phyloP scores from a whole-genome alignment of 2,329 filamentous ascomycete species.

The Diaporthe batatas region DNA sequence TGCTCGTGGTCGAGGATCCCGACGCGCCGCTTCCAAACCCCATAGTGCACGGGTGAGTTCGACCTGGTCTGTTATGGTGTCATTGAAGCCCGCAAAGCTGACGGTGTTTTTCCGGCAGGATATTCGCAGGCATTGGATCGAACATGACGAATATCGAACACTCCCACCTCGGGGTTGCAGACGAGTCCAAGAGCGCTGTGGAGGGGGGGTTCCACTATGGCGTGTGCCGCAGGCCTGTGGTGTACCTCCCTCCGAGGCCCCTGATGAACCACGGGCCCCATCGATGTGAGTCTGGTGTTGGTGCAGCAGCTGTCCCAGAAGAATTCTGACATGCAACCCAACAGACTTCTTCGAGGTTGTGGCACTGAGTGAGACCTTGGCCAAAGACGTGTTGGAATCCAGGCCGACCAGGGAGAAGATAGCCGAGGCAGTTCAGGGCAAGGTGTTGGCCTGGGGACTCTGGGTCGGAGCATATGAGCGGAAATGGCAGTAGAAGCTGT shows the following conservation, averaged over 20 bases:
- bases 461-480: constrained; percentile 63
- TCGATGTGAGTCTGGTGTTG: constrained; percentile 54
- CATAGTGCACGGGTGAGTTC: constrained; percentile 59
- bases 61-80: neutral
- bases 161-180: constrained; percentile 54
- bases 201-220: constrained; percentile 63
- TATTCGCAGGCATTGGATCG: constrained; percentile 57
- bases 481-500: constrained; percentile 47
- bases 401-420: constrained; percentile 59
- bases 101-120: constrained; percentile 38
- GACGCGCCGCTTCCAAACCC: constrained; percentile 60
- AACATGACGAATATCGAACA: constrained; percentile 51
- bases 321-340: neutral
- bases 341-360: constrained; percentile 64
- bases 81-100: neutral
- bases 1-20: constrained; percentile 62
- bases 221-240: constrained; percentile 53
- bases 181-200: constrained; percentile 49
- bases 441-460: constrained; percentile 63
- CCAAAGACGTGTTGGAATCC: constrained; percentile 52
- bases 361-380: constrained; percentile 59
- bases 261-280: constrained; percentile 65
- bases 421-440: constrained; percentile 58
- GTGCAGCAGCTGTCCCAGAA: neutral
- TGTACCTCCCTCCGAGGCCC: constrained; percentile 62